Percentiles rank a stretch among this genome's conserved stretches.
Conservation (phyloP, 345 rosid species). For the Conringia planisiliqua region DNA sequence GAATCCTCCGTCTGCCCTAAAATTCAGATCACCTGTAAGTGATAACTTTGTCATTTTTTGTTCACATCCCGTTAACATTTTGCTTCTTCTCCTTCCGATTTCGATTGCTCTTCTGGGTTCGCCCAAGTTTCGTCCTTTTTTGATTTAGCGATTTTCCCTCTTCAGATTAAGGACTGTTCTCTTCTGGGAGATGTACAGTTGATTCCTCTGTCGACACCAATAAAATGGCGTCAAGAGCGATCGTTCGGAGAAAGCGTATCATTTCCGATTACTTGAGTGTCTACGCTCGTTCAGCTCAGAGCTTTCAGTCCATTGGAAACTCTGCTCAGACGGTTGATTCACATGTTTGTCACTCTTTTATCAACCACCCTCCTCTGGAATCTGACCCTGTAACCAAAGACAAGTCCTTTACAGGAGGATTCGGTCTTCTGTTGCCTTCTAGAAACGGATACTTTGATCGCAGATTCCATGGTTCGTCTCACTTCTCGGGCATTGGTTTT, state of each 20-base stretch:
- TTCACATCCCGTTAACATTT: background rate
- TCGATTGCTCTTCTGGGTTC: background rate
- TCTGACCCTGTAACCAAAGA: constrained; percentile 17
- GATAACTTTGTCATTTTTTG: background rate
- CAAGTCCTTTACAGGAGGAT: constrained; percentile 21
- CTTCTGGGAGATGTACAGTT: constrained; percentile 27
- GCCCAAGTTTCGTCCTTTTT: background rate
- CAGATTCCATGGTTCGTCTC: constrained; percentile 30
- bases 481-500: constrained; percentile 24
- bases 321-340: constrained; percentile 30
- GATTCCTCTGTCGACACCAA: constrained; percentile 12
- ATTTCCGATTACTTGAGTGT: constrained; percentile 46
- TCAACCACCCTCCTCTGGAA: constrained; percentile 11
- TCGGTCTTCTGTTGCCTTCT: constrained; percentile 21
- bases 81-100: background rate
- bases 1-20: background rate
- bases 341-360: constrained; percentile 20
- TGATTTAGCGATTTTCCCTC: background rate
- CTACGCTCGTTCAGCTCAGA: constrained; percentile 39
- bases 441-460: constrained; percentile 25
- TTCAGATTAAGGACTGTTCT: constrained; percentile 26
- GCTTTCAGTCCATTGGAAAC: constrained; percentile 40
- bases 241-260: constrained; percentile 50
- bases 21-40: constrained; percentile 7
- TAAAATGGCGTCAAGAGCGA: constrained; percentile 72